Evolutionary conservation across 78 protist genomes (phyloP), one percentile per base, ranked within the genome.

Genomic region (Dictyostelium brefeldianum): DNA sequence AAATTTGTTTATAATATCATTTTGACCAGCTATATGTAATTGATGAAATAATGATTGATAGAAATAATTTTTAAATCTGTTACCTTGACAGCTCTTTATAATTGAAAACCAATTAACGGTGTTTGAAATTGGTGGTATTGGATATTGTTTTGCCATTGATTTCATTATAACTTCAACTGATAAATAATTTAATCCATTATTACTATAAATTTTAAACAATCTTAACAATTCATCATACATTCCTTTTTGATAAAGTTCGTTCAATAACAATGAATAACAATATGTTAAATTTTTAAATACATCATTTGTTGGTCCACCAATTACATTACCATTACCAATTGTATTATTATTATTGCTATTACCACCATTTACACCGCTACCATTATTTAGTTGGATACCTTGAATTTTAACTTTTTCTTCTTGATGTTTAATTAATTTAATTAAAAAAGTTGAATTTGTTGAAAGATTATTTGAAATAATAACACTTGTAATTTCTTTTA

Each of bases 121-220:
- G 10, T 75, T 75, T 9, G 57, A 25, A 22, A 50, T 1, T 50
- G 81, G 81, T 27, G 81, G 81, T 8, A 75, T 75, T 18, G 81
- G 81, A 27, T 51, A 50, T 6, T 43, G 59, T n/a, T 47, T 50
- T 8, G 65, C 3, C 9, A 27, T 14, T 27, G 2, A 3, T 50
- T 25, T 27, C 17, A 75, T 3, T 12, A n/a, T 2, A 6, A 53
- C n/a, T 17, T n/a, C 29, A 2, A 71, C 11, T 57, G 67, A 57
- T n/a, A 18, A n/a, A 22, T 18, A n/a, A 15, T 57, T 18, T 57
- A 57, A 22, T 41, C 0, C 14, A 27, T 27, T 1, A 22, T 20
- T 5, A 5, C 27, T 9, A 22, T 27, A 64, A n/a, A 27, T 17
- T n/a, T 27, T 27, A n/a, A 20, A 15, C 9, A 64, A 64, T 6